Evolutionary conservation across 345 rosid species (phyloP).

Genomic region (Eutrema heterophyllum): DNA sequence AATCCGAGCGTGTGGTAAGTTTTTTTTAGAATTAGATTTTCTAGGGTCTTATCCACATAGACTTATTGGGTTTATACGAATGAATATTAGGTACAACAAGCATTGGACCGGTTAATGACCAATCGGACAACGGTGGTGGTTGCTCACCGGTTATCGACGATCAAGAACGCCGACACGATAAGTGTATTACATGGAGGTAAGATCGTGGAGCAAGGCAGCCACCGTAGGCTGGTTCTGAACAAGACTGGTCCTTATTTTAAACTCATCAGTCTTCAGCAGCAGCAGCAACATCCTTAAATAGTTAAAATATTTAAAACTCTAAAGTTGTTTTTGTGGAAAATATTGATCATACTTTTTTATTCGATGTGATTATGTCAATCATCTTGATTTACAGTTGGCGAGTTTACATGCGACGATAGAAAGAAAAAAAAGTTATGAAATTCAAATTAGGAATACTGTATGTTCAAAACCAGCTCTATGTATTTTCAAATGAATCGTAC

Average conservation of each 20-base stretch:
- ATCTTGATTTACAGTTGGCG: background rate
- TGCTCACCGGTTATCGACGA: conserved; percentile 90
- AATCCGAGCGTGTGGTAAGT: conserved; percentile 69
- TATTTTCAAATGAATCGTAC: background rate
- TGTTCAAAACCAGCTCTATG: background rate
- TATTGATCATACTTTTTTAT: background rate
- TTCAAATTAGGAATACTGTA: background rate
- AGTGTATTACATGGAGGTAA: conserved; percentile 73
- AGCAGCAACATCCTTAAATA: conserved; percentile 35
- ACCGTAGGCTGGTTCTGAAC: conserved; percentile 58
- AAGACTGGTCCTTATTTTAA: conserved; percentile 72
- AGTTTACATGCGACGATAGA: background rate
- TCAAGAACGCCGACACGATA: conserved; percentile 74
- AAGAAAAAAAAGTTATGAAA: background rate
- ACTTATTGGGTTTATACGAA: background rate
- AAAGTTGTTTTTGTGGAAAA: background rate
- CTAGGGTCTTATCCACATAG: background rate
- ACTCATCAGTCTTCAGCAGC: conserved; percentile 83
- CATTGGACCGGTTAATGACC: conserved; percentile 78
- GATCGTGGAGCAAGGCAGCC: conserved; percentile 82
- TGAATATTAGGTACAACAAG: conserved; percentile 52
- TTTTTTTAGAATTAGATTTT: background rate
- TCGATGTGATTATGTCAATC: background rate
- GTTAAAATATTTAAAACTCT: background rate
- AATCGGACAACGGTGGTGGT: conserved; percentile 82